A percentile compares a stretch with the other conserved stretches of the same genome.
Evolutionary conservation across 768 basidiomycete genomes (phyloP).

Genomic region (Hericium erinaceus): DNA sequence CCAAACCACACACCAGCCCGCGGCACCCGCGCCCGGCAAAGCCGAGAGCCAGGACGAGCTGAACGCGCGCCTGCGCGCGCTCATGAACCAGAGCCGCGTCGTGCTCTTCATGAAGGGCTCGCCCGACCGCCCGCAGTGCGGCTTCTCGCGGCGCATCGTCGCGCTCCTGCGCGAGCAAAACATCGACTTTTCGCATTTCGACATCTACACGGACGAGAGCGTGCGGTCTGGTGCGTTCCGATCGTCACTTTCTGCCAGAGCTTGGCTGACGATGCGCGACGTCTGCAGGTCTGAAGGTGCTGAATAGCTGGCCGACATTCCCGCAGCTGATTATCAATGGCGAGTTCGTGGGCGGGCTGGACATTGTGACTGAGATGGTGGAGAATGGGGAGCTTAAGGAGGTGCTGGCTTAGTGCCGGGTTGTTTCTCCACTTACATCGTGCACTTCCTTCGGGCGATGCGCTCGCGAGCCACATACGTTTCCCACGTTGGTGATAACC

Average conservation of each 20-base stretch:
- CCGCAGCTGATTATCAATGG: conserved; percentile 73
- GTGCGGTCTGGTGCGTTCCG: conserved; percentile 34
- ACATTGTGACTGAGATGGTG: conserved; percentile 85
- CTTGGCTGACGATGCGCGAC: not conserved
- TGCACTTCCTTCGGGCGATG: too few relatives aligned
- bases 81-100: conserved; percentile 68
- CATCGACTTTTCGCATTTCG: conserved; percentile 45
- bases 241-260: not conserved
- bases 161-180: conserved; percentile 37
- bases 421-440: too few relatives aligned
- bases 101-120: conserved; percentile 62
- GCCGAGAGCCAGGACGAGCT: conserved; percentile 61
- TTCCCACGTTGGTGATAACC: too few relatives aligned
- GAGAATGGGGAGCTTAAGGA: conserved; percentile 70
- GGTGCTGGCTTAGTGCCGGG: conserved; percentile 5
- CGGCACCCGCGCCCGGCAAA: conserved; percentile 17
- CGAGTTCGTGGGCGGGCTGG: conserved; percentile 91
- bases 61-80: conserved; percentile 43
- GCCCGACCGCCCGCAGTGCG: conserved; percentile 51
- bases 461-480: too few relatives aligned
- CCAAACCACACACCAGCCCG: conserved; percentile 35
- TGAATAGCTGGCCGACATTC: conserved; percentile 59
- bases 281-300: conserved; percentile 40
- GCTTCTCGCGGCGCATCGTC: conserved; percentile 51
- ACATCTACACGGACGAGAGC: conserved; percentile 48